A percentile compares a stretch with the other conserved stretches of the same genome.
Conservation (phyloP, 352 stramenopile genomes). For the Thraustotheca clavata region DNA sequence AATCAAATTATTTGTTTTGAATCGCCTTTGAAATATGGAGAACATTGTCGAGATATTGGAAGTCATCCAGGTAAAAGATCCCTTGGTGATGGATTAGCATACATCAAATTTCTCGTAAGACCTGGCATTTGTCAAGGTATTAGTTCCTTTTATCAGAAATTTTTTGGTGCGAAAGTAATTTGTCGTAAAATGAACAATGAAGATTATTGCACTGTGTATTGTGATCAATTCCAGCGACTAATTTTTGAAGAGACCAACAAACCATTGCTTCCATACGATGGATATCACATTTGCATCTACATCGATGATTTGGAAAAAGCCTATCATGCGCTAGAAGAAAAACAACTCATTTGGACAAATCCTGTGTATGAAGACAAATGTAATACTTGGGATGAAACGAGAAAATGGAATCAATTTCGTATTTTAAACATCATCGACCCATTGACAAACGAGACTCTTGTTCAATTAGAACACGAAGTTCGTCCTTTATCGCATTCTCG, state of each 20-base stretch:
- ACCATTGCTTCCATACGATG: constrained; percentile 54
- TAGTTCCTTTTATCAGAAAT: constrained; percentile 59
- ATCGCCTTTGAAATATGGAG: constrained; percentile 46
- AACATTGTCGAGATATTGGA: constrained; percentile 46
- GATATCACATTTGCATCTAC: constrained; percentile 67
- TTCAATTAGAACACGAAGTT: constrained; percentile 66
- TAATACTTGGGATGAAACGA: constrained; percentile 52
- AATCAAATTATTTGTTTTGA: constrained; percentile 47
- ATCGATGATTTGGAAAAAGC: constrained; percentile 58
- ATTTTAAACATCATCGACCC: constrained; percentile 60
- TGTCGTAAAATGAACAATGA: constrained; percentile 29
- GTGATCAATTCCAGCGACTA: constrained; percentile 46
- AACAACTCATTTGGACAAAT: constrained; percentile 65
- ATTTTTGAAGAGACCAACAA: constrained; percentile 50
- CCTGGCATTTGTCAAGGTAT: constrained; percentile 50
- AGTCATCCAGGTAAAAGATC: constrained; percentile 37
- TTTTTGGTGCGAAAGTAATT: constrained; percentile 47
- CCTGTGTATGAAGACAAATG: constrained; percentile 61
- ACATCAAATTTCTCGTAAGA: constrained; percentile 47
- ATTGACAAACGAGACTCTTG: constrained; percentile 47
- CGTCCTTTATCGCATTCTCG: constrained; percentile 57
- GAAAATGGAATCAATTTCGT: constrained; percentile 62
- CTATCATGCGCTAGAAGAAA: constrained; percentile 52
- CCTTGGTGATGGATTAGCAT: constrained; percentile 33
- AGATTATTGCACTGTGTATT: constrained; percentile 38